Evolutionary conservation across 1,284 basidiomycete species (phyloP).

Genomic region (Leccinum angustisporum): DNA sequence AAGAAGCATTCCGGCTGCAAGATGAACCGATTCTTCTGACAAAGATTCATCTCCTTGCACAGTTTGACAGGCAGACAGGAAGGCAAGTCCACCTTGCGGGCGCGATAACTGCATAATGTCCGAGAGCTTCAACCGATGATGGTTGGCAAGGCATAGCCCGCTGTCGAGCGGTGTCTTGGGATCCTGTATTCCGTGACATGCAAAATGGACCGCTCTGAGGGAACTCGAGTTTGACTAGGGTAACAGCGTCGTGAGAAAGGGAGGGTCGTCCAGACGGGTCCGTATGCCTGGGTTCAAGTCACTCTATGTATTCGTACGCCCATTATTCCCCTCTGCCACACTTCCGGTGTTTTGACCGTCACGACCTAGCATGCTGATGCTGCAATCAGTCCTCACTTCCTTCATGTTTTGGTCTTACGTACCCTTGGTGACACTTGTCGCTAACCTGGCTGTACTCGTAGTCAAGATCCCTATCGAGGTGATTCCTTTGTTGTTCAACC

Average conservation of each 20-base stretch:
- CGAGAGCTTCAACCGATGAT: too few species aligned
- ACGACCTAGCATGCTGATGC: conserved; percentile 16
- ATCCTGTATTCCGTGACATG: too few species aligned
- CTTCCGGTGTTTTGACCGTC: neutral
- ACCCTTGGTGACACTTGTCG: conserved; percentile 20
- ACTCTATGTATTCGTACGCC: conserved; percentile 29
- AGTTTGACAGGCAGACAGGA: too few species aligned
- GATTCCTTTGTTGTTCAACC: neutral
- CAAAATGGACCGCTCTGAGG: too few species aligned
- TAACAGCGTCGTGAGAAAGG: conserved; percentile 30
- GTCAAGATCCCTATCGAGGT: conserved; percentile 35
- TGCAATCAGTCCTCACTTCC: conserved; percentile 8
- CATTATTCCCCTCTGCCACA: neutral
- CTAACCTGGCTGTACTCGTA: conserved; percentile 7
- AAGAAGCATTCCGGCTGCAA: too few species aligned
- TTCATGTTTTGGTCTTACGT: conserved; percentile 32
- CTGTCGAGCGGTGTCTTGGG: too few species aligned
- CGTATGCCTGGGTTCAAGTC: conserved; percentile 30
- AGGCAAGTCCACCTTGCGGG: too few species aligned
- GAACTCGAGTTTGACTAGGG: neutral
- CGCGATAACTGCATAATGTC: too few species aligned
- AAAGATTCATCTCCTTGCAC: too few species aligned
- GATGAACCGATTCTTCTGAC: too few species aligned
- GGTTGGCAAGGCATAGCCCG: too few species aligned
- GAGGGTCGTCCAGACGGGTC: conserved; percentile 20